phyloP scores from a whole-genome alignment of 2,329 filamentous ascomycete species.

The Fusarium virguliforme region DNA sequence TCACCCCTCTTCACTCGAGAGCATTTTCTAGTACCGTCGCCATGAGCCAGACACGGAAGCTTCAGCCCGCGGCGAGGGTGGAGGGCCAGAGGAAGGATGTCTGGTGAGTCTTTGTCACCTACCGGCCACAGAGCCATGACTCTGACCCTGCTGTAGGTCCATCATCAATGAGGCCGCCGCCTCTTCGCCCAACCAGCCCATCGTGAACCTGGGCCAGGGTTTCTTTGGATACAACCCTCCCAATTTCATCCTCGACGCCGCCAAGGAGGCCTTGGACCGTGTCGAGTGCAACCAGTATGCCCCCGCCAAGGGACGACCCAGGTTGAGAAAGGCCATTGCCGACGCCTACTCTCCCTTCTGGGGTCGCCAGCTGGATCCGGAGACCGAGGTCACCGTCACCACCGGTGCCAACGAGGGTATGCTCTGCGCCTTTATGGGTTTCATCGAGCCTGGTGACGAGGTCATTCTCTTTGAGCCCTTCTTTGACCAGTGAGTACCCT shows the following conservation, averaged over 20 bases:
- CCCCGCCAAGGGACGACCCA: slow-evolving; percentile 91
- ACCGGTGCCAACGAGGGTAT: slow-evolving; percentile 94
- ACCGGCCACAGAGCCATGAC: neutral
- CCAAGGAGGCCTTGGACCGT: slow-evolving; percentile 88
- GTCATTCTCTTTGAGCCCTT: slow-evolving; percentile 99
- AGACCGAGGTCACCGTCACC: slow-evolving; percentile 95
- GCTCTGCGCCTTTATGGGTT: slow-evolving; percentile 98
- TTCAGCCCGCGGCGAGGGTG: slow-evolving; percentile 67
- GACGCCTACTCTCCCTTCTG: slow-evolving; percentile 94
- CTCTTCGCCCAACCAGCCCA: slow-evolving; percentile 74
- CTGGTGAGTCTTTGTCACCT: slow-evolving; percentile 58
- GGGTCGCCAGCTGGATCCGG: slow-evolving; percentile 84
- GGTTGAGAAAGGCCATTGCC: slow-evolving; percentile 92
- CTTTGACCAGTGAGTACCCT: slow-evolving; percentile 83
- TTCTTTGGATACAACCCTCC: slow-evolving; percentile 97
- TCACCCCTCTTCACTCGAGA: slow-evolving; percentile 42
- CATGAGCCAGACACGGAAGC: slow-evolving; percentile 63
- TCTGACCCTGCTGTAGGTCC: slow-evolving; percentile 62
- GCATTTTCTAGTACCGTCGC: slow-evolving; percentile 45
- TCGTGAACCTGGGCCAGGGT: slow-evolving; percentile 77
- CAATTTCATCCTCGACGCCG: slow-evolving; percentile 89
- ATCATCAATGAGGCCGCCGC: slow-evolving; percentile 78
- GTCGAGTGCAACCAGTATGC: slow-evolving; percentile 99
- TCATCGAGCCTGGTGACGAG: slow-evolving; percentile 94
- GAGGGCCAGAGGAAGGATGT: slow-evolving; percentile 68